Conservation (phyloP, 345 rosid genomes). For the Clausena lansium region DNA sequence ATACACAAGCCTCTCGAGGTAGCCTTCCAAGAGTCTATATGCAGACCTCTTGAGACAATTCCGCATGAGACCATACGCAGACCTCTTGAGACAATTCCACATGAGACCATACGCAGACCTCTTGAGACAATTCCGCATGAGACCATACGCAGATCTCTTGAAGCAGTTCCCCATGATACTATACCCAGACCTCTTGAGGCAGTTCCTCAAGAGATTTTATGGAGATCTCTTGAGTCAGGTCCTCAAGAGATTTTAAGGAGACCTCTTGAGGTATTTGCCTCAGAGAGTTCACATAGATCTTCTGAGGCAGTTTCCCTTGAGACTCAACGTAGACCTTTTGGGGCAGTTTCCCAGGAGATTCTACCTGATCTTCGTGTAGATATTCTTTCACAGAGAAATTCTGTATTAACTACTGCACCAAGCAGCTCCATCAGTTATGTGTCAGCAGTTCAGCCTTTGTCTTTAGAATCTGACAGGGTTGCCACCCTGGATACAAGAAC, state of each 20-base stretch:
- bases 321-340: slow-evolving; percentile 24
- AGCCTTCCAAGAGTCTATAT: not conserved
- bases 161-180: slow-evolving; percentile 24
- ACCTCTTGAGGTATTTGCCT: slow-evolving; percentile 6
- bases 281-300: slow-evolving; percentile 14
- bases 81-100: slow-evolving; percentile 31
- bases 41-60: slow-evolving; percentile 13
- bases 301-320: slow-evolving; percentile 24
- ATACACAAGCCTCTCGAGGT: slow-evolving; percentile 1
- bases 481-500: slow-evolving; percentile 27
- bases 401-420: slow-evolving; percentile 27
- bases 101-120: slow-evolving; percentile 23
- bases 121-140: slow-evolving; percentile 6
- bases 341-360: slow-evolving; percentile 26
- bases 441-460: slow-evolving; percentile 40
- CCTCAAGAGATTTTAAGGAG: slow-evolving; percentile 27
- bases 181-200: slow-evolving; percentile 20
- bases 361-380: slow-evolving; percentile 33
- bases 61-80: slow-evolving; percentile 9
- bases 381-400: slow-evolving; percentile 30
- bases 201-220: slow-evolving; percentile 20
- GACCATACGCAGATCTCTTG: slow-evolving; percentile 15
- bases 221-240: slow-evolving; percentile 31
- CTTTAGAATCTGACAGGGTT: slow-evolving; percentile 43
- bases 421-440: slow-evolving; percentile 35